Base-by-base conservation (phyloP, 768 basidiomycete genomes). In the Termitomyces sp. region DNA sequence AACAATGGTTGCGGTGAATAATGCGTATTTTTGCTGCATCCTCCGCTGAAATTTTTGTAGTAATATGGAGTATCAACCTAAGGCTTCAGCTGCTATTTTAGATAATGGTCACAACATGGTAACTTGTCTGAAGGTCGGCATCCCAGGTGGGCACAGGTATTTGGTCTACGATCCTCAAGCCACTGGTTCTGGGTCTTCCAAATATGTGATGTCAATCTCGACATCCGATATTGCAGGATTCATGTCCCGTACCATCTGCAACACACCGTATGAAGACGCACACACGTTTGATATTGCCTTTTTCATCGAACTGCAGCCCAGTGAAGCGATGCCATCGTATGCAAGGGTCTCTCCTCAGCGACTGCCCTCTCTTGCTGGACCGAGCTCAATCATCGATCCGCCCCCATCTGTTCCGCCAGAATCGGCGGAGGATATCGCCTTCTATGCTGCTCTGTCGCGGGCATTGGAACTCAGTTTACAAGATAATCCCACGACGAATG, bases 31-130 rank as follows among this genome's bases (percentile, higher is more conserved):
- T 40, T 14, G n/a, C 19, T 17, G 19, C 46, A 40, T 39, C 14
- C 27, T 39, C 21, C 14, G 40, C 35, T 30, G 19, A 47, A n/a
- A 3, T 48, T 44, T 16, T 53, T 14, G 3, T 39, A 55, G 54
- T 16, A 28, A 55, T 21, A 55, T 55, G 54, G 16, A n/a, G 5
- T 47, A n/a, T 47, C 11, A 12, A 27, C 46, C 44, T 40, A n/a
- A 8, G 21, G 54, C 34, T 28, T 39, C 44, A 32, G 45, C 19
- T 12, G 54, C 54, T 34, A 17, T 47, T 5, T 47, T 55, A 7
- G 54, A 55, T 27, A 55, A 55, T 30, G 44, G 45, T 30, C 41
- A 16, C 16, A 55, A 55, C 17, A 21, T 40, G 17, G 45, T 55
- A 11, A 14, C 32, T 27, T 55, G 45, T 37, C 32, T 55, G 35